Evolutionary conservation across 805 yeast genomes (phyloP).

Genomic region (Yarrowia sp.): DNA sequence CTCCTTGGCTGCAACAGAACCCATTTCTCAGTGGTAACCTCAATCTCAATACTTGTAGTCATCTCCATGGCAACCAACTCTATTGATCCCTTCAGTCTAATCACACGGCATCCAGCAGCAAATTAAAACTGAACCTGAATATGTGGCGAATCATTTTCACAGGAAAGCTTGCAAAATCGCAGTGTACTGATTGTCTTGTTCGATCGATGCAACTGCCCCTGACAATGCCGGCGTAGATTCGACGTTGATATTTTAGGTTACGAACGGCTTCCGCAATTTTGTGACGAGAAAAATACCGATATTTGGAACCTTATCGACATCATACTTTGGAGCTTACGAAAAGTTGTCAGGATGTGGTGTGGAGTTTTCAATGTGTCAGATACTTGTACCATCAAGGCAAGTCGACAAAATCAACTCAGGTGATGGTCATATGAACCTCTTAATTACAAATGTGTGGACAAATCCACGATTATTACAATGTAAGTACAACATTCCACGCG

Average conservation of each 20-base stretch:
- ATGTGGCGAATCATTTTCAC: background rate
- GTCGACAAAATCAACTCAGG: no score
- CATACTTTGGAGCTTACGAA: background rate
- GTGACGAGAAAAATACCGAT: background rate
- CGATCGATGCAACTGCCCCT: background rate
- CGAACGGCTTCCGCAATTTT: constrained; percentile 16
- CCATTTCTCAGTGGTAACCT: no score
- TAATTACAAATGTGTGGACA: no score
- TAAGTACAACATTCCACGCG: no score
- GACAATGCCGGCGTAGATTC: background rate
- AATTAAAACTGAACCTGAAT: background rate
- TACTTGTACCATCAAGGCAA: no score
- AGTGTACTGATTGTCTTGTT: no score
- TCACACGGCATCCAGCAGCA: background rate
- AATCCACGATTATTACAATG: no score
- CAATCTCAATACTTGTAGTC: background rate
- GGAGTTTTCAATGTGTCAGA: no score
- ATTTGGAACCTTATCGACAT: background rate
- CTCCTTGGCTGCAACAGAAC: no score
- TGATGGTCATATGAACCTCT: no score
- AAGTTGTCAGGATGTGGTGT: no score
- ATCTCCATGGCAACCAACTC: constrained; percentile 15
- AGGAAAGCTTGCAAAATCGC: background rate
- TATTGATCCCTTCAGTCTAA: background rate
- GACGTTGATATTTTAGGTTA: background rate